Base-by-base conservation (phyloP, 352 stramenopile genomes). In the Pythium angustatum region DNA sequence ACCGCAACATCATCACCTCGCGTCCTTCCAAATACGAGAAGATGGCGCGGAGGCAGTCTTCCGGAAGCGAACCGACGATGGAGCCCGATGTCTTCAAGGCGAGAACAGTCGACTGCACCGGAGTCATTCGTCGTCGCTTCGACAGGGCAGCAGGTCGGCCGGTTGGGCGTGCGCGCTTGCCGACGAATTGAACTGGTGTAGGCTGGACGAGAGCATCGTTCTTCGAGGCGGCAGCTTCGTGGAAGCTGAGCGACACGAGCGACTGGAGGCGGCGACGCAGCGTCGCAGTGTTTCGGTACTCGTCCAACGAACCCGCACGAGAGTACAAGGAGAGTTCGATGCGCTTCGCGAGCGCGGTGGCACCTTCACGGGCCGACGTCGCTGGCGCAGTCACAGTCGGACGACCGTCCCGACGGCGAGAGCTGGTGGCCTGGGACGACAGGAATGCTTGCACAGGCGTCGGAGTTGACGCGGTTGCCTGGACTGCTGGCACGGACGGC, bases 271-370 rank as follows among this genome's bases (percentile, higher is more conserved):
- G 79, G 27, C 83, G 67, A n/a, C 78, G 81, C 57, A 93, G 66
- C 12, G 85, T 93, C 26, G 78, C 74, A 43, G 85, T 58, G 66
- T 91, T 88, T 45, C 72, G 73, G 65, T 91, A 93, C 62, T 93
- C 85, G 34, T 72, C 73, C 40, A 90, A 52, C 3, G 81, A 91
- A 0, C 68, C 79, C 8, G 85, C 85, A 22, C 79, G 78, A 9
- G 82, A 84, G 64, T 93, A 93, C 24, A 93, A 57, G 14, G 78
- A 83, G 10, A 93, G 33, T 36, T 93, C 85, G 49, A 93, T 90
- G 49, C 78, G 85, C 51, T 90, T 91, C 4, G 81, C 83, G 24
- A 92, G 68, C 24, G 72, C 71, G 14, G 69, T 62, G 17, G 61
- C 58, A 30, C 59, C 62, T 21, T 78, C 71, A 9, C 56, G 60